Evolutionary conservation across 1,139 yeast species (phyloP).

Genomic region (Taphrina communis): DNA sequence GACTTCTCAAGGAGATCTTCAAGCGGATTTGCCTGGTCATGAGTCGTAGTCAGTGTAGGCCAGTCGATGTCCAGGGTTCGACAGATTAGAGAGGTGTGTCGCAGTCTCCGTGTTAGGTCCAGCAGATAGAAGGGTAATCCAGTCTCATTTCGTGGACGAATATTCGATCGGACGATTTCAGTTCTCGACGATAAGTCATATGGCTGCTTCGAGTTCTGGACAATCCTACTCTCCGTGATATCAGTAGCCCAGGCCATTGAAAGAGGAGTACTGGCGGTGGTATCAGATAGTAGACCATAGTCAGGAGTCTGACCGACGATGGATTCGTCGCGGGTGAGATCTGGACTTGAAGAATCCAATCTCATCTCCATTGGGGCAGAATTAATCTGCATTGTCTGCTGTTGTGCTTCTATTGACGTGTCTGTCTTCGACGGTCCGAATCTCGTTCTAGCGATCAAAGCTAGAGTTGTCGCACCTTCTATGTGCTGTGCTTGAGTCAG

Average conservation of each 20-base stretch:
- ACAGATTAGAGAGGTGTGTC: constrained; percentile 18
- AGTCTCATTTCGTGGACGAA: background rate
- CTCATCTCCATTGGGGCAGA: background rate
- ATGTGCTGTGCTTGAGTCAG: constrained; percentile 19
- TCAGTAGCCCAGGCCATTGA: background rate
- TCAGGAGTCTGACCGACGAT: background rate
- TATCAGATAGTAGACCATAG: background rate
- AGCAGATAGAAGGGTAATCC: constrained; percentile 13
- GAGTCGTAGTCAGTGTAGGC: background rate
- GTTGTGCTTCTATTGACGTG: no score
- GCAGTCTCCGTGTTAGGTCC: constrained; percentile 1
- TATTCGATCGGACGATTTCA: background rate
- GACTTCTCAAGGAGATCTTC: constrained; percentile 14
- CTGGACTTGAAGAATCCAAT: background rate
- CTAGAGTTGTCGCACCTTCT: constrained; percentile 32
- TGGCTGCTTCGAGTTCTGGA: background rate
- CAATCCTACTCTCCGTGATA: background rate
- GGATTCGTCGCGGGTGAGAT: background rate
- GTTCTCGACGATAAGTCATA: background rate
- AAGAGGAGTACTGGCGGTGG: background rate
- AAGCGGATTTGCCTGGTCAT: background rate
- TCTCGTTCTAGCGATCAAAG: background rate
- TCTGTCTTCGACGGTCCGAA: background rate
- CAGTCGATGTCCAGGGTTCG: background rate
- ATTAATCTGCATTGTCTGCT: no score